Evolutionary conservation across 768 basidiomycete genomes (phyloP).

Genomic region (Collybiopsis luxurians): DNA sequence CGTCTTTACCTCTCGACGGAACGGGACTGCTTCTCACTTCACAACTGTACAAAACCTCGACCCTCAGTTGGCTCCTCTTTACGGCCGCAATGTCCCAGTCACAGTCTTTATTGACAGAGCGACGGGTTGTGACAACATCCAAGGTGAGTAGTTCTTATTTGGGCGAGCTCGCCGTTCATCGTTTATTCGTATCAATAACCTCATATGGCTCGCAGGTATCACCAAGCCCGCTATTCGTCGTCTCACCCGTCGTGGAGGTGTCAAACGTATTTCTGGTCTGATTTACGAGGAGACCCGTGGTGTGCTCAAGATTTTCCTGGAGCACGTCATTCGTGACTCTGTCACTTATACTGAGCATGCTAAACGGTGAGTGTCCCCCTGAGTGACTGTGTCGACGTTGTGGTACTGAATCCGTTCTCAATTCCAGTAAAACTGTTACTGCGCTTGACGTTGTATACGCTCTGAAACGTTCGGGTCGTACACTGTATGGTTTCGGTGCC

Average conservation of each 20-base stretch:
- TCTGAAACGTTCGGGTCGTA: conserved; percentile 6
- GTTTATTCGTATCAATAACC: background rate
- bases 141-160: background rate
- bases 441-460: conserved; percentile 8
- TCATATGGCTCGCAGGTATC: background rate
- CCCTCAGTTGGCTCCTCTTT: too few species aligned
- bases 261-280: conserved; percentile 7
- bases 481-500: conserved; percentile 6
- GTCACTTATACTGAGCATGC: conserved; percentile 9
- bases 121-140: conserved; percentile 9
- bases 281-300: conserved; percentile 8
- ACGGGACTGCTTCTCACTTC: too few species aligned
- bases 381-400: background rate
- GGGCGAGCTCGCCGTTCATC: background rate
- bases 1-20: too few species aligned
- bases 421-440: conserved; percentile 6
- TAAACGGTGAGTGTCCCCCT: background rate
- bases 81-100: too few species aligned
- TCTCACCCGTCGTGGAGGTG: conserved; percentile 10
- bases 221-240: conserved; percentile 9
- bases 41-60: too few species aligned
- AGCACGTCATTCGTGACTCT: conserved; percentile 6
- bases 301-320: conserved; percentile 6
- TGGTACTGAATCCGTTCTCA: background rate
- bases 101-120: too few species aligned